phyloP scores from a whole-genome alignment of 768 basidiomycete species.

The Suillus occidentalis region DNA sequence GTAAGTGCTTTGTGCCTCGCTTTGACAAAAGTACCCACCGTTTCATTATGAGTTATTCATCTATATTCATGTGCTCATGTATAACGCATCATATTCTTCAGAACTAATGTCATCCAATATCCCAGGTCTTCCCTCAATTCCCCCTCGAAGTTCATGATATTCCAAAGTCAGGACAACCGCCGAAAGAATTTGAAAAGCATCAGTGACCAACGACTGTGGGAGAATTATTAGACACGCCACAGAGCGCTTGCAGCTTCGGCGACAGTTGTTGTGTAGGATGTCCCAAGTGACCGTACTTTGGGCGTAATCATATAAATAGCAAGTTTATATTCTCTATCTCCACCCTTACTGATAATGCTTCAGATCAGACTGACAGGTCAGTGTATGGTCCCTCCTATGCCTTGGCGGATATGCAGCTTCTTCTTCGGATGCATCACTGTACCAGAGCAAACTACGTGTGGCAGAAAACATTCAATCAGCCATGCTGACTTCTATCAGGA shows the following conservation, averaged over 20 bases:
- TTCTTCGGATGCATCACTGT: constrained; percentile 5
- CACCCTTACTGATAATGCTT: neutral
- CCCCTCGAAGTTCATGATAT: neutral
- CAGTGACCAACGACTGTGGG: neutral
- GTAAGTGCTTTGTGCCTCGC: too few species aligned
- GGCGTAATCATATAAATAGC: neutral
- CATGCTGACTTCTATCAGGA: constrained; percentile 28
- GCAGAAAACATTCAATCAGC: constrained; percentile 16
- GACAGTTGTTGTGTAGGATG: neutral
- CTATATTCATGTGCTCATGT: neutral
- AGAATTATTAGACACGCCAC: neutral
- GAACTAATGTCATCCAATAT: neutral
- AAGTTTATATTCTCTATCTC: neutral
- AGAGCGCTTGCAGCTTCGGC: neutral
- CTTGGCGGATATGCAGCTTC: constrained; percentile 4
- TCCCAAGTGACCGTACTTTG: neutral
- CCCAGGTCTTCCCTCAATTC: neutral
- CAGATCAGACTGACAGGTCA: neutral
- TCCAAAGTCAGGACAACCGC: too few species aligned
- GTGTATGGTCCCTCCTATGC: neutral
- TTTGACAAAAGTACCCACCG: too few species aligned
- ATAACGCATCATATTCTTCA: neutral
- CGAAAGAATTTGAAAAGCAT: too few species aligned
- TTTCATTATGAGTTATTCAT: too few species aligned
- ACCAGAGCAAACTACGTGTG: constrained; percentile 1